These are phyloP conservation scores for Cyathus striatus DNA, from an alignment of 768 basidiomycete genomes.

Conservation along the genomic window DNA sequence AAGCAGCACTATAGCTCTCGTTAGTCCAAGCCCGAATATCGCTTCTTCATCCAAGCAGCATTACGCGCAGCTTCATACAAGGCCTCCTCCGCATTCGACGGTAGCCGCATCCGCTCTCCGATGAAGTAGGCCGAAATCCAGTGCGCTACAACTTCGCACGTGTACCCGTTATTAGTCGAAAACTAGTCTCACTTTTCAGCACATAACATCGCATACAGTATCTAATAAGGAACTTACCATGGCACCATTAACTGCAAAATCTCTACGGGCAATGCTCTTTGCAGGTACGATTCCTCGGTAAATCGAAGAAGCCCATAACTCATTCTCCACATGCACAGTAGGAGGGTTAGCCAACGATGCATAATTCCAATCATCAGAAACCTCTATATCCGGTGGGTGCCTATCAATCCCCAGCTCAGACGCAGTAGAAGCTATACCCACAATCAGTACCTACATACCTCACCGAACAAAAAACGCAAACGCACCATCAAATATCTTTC, in stretches of 20 bases:
- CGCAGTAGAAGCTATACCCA: too few relatives aligned
- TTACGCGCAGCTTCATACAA: slow-evolving; percentile 34
- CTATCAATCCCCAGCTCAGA: slow-evolving; percentile 46
- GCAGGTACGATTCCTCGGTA: slow-evolving; percentile 62
- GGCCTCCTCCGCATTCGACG: slow-evolving; percentile 42
- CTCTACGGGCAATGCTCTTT: slow-evolving; percentile 45
- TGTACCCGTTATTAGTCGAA: slow-evolving; percentile 49
- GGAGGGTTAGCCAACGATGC: slow-evolving; percentile 36
- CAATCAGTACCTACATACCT: too few relatives aligned
- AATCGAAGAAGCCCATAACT: slow-evolving; percentile 40
- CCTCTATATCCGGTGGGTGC: slow-evolving; percentile 19
- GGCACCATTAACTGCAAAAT: slow-evolving; percentile 64
- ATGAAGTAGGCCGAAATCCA: slow-evolving; percentile 66
- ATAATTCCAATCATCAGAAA: slow-evolving; percentile 28
- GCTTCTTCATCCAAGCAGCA: slow-evolving; percentile 48
- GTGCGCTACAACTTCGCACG: slow-evolving; percentile 49
- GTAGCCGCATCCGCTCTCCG: slow-evolving; percentile 45
- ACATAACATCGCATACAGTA: background rate
- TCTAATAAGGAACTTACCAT: slow-evolving; percentile 30
- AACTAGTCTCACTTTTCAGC: slow-evolving; percentile 31
- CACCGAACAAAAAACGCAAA: too few relatives aligned
- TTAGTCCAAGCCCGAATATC: slow-evolving; percentile 50
- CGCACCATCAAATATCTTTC: slow-evolving; percentile 25
- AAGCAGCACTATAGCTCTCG: slow-evolving; percentile 43
- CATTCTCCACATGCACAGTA: slow-evolving; percentile 17